A percentile compares a stretch with the other conserved stretches of the same genome.
Conservation (phyloP, 1,139 yeast genomes). For the Candida neerlandica region DNA sequence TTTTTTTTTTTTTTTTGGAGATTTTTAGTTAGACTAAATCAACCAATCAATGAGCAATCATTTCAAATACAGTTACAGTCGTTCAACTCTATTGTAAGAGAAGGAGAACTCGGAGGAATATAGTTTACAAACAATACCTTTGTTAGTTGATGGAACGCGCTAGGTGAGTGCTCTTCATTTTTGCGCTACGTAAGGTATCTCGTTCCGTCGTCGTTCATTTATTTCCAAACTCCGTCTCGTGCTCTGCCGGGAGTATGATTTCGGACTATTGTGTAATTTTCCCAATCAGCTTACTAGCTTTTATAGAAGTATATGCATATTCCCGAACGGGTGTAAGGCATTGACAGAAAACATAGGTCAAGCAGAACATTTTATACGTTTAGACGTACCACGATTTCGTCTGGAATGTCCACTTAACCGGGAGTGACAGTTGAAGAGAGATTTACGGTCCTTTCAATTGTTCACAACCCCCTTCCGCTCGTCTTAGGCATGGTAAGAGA, state of each 20-base stretch:
- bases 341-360: neutral
- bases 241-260: neutral
- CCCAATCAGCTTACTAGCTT: neutral
- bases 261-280: neutral
- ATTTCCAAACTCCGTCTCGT: neutral
- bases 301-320: too few relatives aligned
- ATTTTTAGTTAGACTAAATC: neutral
- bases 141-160: neutral
- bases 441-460: neutral
- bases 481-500: too few relatives aligned
- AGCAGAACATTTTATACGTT: too few relatives aligned
- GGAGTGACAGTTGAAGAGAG: neutral
- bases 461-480: neutral
- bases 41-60: neutral
- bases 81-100: neutral
- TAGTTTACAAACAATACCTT: neutral
- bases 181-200: neutral
- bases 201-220: neutral
- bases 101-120: neutral
- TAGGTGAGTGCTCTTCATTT: too few relatives aligned
- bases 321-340: neutral
- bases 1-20: neutral
- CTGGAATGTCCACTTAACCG: too few relatives aligned
- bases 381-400: too few relatives aligned
- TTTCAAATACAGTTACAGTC: neutral